A percentile compares a stretch with the other conserved stretches of the same genome.
phyloP scores from a whole-genome alignment of 148 eudicot genomes.

The Talinum fruticosum region DNA sequence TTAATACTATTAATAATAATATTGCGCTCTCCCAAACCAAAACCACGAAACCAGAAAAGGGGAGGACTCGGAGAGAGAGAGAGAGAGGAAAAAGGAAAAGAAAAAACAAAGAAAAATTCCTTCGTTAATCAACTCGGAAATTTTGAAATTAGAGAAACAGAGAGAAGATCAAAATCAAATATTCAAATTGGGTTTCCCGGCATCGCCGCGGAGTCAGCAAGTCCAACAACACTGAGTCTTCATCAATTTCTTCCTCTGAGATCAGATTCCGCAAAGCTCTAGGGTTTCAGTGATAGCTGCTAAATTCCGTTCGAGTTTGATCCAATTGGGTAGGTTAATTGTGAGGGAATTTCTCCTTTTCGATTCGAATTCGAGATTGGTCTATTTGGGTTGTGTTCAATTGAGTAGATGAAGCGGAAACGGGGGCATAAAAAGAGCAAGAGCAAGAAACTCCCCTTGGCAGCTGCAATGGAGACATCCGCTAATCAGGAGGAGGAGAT shows the following conservation, averaged over 20 bases:
- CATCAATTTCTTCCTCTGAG: not conserved
- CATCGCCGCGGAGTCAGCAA: not conserved
- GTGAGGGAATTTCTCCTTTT: not conserved
- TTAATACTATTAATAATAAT: too few relatives aligned
- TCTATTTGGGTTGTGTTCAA: not conserved
- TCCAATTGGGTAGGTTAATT: not conserved
- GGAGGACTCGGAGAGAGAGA: not conserved
- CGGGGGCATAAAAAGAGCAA: constrained; percentile 78
- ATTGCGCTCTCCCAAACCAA: not conserved
- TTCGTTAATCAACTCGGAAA: not conserved
- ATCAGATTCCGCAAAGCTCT: not conserved
- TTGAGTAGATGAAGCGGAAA: constrained; percentile 65
- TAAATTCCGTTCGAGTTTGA: not conserved
- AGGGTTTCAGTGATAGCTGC: not conserved
- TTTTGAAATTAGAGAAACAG: too few relatives aligned
- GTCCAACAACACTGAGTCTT: not conserved
- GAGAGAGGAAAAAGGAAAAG: not conserved
- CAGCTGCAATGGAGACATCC: constrained; percentile 22
- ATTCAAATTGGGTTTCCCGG: not conserved
- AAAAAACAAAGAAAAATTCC: not conserved
- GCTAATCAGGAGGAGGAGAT: not conserved
- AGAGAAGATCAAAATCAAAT: not conserved
- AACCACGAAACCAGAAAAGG: not conserved
- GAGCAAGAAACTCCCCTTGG: constrained; percentile 39
- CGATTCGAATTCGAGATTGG: not conserved